Base-by-base conservation (phyloP, 2,329 filamentous ascomycete species). In the Colletotrichum limetticola region DNA sequence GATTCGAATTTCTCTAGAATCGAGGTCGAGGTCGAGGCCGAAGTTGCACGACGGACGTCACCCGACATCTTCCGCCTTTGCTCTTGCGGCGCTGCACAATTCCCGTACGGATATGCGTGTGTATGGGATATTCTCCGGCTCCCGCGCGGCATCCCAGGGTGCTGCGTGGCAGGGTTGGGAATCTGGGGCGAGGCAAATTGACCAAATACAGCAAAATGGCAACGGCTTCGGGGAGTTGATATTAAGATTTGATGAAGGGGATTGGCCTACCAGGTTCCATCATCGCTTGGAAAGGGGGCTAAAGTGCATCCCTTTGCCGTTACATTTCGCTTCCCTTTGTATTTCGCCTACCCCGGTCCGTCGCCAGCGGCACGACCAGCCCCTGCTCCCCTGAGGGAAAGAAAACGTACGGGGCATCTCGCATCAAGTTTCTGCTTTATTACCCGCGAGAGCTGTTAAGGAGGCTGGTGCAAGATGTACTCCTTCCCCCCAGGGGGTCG, bases 321-420 rank as follows among this genome's bases (percentile, higher is more conserved):
- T 65, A 56, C 60, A 61, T 70, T 69, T 70, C 66, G 35, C 66
- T 61, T 70, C 35, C 60, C 66, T 61, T 57, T 37, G 35, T 37
- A 72, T 70, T 60, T 72, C 71, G 66, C 26, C 71, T 71, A 72
- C 66, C 71, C 71, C 19, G 59, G 70, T 65, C 46, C 19, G 22
- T 55, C 26, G 26, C 49, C 60, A 46, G 24, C 53, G 65, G 66
- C 53, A 63, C 16, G 42, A 59, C 53, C 53, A 58, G 37, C 58
- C 12, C 66, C 69, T 63, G 35, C 65, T 46, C 66, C 46, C 22
- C 28, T 30, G 37, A 12, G 26, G 32, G 8, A 42, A 32, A 55
- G 55, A 32, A 55, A 24, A 65, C 46, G 42, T 49, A 49, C 19
- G 42, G 42, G 19, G 42, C 26, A 61, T 66, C 5, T 61, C 49